phyloP scores from a whole-genome alignment of 2,329 filamentous ascomycete genomes.

The Hypoxylon sp. region DNA sequence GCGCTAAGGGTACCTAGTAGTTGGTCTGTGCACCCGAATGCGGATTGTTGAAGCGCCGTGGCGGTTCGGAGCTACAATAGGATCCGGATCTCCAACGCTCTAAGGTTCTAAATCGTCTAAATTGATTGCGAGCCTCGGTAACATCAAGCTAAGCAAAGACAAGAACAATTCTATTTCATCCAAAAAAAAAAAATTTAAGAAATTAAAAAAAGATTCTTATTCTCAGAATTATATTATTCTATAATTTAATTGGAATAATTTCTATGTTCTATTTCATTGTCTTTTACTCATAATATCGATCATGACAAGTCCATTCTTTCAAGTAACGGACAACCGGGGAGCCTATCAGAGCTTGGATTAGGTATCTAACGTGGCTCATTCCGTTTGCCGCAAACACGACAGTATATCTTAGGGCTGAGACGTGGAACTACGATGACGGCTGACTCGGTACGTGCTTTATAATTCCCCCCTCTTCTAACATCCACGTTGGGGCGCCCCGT shows the following conservation, averaged over 20 bases:
- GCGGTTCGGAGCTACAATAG: slow-evolving; percentile 43
- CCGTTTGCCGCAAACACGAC: slow-evolving; percentile 4
- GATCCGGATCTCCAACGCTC: slow-evolving; percentile 13
- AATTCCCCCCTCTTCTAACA: slow-evolving; percentile 1
- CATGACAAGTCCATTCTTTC: not conserved
- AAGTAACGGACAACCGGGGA: not conserved
- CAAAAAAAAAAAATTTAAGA: no score
- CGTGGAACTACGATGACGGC: slow-evolving; percentile 23
- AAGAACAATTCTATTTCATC: no score
- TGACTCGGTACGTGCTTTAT: not conserved
- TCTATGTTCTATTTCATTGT: not conserved
- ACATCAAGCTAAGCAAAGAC: not conserved
- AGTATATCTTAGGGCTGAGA: slow-evolving; percentile 11
- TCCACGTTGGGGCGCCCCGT: not conserved
- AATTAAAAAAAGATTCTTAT: no score
- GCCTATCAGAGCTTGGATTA: not conserved
- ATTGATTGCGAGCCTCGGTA: not conserved
- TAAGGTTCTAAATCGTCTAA: no score
- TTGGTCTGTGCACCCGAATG: slow-evolving; percentile 22
- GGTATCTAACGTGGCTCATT: slow-evolving; percentile 1
- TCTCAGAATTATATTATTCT: not conserved
- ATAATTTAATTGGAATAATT: not conserved
- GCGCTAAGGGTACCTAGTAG: not conserved
- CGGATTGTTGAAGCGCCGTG: not conserved
- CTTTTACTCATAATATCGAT: no score